Base-by-base conservation (phyloP, 768 basidiomycete genomes). In the Tricholoma hemisulphureum region DNA sequence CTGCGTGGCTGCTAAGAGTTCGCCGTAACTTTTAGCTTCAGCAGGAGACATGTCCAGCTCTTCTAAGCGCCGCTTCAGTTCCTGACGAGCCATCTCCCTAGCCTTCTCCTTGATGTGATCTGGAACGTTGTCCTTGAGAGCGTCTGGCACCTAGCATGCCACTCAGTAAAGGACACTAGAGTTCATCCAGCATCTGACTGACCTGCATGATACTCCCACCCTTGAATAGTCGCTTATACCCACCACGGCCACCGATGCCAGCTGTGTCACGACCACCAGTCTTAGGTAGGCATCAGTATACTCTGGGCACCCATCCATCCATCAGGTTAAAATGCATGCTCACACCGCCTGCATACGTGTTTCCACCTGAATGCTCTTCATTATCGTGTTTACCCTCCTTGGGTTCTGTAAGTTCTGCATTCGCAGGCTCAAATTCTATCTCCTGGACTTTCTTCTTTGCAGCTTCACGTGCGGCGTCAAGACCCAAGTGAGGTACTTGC, bases 221-320 rank as follows among this genome's bases (percentile, higher is more conserved):
- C 61, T 84, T 84, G 68, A 79, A 85, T 0, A 86, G 65, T 11
- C 86, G 80, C 70, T 85, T 87, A 66, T 86, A 87, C 0, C 86
- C 86, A 10, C 85, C 86, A n/a, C 77, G 74, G 4, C 86, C 86
- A 2, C 86, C 86, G 59, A 86, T 70, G 1, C 86, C 86, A 7
- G 86, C 86, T 4, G 86, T 87, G 62, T 84, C 83, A 21, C 84
- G 74, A 9, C 86, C 86, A 28, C 86, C 86, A 26, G 82, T 83
- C 86, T 88, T 28, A 3, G 57, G 18, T 16, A 26, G 14, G 54
- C 21, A 52, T 48, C 16, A 58, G 43, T 55, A 16, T 4, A 46
- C 50, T 10, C 39, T 18, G 16, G 14, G 37, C n/a, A n/a, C n/a
- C n/a, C n/a, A 2, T 34, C 57, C 24, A 26, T 58, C 8, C 26